Evolutionary conservation across 1,139 yeast genomes (phyloP), one percentile per base, ranked within the genome.

Genomic region (Pneumocystis canis): DNA sequence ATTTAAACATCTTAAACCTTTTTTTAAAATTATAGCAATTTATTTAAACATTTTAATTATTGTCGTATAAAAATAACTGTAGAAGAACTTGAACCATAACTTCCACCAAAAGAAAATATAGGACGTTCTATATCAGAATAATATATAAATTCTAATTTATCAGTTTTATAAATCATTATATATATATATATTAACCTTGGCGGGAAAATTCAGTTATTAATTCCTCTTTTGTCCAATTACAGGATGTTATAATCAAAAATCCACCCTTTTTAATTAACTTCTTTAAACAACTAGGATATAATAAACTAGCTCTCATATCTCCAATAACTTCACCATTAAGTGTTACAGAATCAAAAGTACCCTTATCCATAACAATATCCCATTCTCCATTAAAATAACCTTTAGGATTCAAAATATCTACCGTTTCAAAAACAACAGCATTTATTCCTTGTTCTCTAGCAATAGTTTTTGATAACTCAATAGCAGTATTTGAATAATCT

Each of bases 271-370:
- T 78, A 77, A 89, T 76, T 67, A 86, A 70, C 63, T 80, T 77
- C 59, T 75, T 76, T n/a, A 88, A 83, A 60, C 82, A 83, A 0
- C 70, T 68, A 0, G 89, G 83, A 70, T 92, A 92, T 77, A 1
- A 87, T 87, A 32, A 78, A 76, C 67, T 74, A 30, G 4, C 73
- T 20, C 67, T 74, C 1, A 75, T 71, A 5, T 75, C 72, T 58
- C 71, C n/a, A 25, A n/a, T 47, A 14, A 47, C 71, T 5, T 71
- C 73, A 3, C 77, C 79, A 61, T 76, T 79, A 61, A 92, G 78
- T 0, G 97, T 97, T 67, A 94, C 92, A 5, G 99, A 98, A 75
- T 92, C 99, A 57, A 94, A 75, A 0, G 99, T 92, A 9, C 99
- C 98, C 72, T 92, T 92, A 73, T 92, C 99, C 57, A 90, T 75